Percentiles rank a stretch among this genome's conserved stretches.
phyloP scores from a whole-genome alignment of 75 land plant genomes.

The Pinus tabuliformis region DNA sequence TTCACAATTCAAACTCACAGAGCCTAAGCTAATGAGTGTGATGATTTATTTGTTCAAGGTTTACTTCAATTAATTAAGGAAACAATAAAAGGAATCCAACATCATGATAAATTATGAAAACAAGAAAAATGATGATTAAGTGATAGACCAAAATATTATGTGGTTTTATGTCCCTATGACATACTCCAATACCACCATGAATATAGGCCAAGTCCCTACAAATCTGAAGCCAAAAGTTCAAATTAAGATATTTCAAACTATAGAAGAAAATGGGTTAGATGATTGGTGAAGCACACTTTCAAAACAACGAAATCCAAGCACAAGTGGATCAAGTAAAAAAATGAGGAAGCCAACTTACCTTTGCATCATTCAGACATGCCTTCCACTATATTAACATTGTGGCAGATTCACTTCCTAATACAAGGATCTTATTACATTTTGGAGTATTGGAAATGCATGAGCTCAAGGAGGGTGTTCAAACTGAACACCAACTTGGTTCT shows the following conservation, averaged over 20 bases:
- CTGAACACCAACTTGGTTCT: too few species aligned
- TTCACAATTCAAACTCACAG: slow-evolving; percentile 81
- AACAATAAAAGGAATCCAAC: neutral
- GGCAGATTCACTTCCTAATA: too few species aligned
- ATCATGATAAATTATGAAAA: neutral
- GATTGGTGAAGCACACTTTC: too few species aligned
- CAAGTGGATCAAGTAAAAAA: too few species aligned
- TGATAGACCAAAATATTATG: slow-evolving; percentile 69
- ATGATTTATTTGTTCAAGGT: slow-evolving; percentile 62
- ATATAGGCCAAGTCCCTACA: slow-evolving; percentile 78
- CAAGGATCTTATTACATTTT: too few species aligned
- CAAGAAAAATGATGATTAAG: neutral
- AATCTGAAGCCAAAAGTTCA: slow-evolving; percentile 29
- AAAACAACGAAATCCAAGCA: too few species aligned
- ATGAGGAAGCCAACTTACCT: too few species aligned
- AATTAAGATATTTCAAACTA: neutral
- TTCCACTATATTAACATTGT: too few species aligned
- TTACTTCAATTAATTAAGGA: neutral
- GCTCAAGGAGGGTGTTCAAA: too few species aligned
- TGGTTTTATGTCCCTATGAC: slow-evolving; percentile 85
- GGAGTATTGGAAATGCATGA: too few species aligned
- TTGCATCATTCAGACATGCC: too few species aligned
- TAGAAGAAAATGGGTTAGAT: neutral
- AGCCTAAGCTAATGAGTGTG: slow-evolving; percentile 81
- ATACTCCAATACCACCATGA: slow-evolving; percentile 79